Conservation (phyloP, 768 basidiomycete genomes). For the Saitozyma podzolica region DNA sequence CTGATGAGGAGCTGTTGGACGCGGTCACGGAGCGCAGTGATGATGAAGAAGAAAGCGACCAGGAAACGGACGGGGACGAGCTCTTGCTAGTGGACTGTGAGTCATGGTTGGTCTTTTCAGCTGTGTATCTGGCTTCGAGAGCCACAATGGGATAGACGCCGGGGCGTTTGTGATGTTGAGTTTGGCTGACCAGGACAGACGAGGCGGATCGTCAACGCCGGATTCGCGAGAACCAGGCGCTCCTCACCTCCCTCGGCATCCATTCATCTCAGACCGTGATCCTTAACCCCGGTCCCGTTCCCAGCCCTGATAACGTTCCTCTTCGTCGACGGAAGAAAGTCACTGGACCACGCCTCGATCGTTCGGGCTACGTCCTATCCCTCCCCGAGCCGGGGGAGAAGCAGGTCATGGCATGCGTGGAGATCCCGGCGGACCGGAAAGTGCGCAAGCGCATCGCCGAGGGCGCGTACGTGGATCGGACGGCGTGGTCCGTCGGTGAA, state of each 20-base stretch:
- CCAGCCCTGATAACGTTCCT: background rate
- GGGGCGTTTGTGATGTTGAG: background rate
- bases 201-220: conserved; percentile 27
- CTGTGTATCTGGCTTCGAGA: background rate
- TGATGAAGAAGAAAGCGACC: no score
- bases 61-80: background rate
- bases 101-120: background rate
- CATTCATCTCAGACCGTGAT: background rate
- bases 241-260: conserved; percentile 24
- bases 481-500: conserved; percentile 28
- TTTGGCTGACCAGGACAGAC: conserved; percentile 16
- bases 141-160: conserved; percentile 1
- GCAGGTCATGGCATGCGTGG: conserved; percentile 35
- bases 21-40: no score
- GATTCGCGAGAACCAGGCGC: conserved; percentile 35
- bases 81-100: conserved; percentile 2
- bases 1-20: background rate
- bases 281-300: background rate
- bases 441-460: conserved; percentile 32
- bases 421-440: conserved; percentile 35
- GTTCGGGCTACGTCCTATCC: conserved; percentile 36
- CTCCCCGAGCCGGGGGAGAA: conserved; percentile 20
- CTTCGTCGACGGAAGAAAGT: conserved; percentile 6
- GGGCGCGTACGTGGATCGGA: conserved; percentile 36
- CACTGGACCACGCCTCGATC: conserved; percentile 19